Conservation (phyloP, 2,329 filamentous ascomycete genomes). For the Microcera coccophila region DNA sequence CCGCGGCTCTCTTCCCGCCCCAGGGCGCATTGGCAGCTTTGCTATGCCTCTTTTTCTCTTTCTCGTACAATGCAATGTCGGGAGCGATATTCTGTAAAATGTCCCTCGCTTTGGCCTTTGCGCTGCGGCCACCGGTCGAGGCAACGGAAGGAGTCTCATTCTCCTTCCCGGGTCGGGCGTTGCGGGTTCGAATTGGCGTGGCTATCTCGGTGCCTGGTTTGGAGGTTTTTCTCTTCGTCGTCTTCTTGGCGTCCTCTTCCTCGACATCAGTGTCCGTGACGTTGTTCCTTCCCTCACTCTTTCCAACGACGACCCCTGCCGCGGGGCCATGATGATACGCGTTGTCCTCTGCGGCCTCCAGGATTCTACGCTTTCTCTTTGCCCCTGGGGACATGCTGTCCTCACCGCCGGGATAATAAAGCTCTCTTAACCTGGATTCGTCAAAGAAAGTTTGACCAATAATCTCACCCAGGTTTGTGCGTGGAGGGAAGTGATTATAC, state of each 20-base stretch:
- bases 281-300: conserved; percentile 36
- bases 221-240: conserved; percentile 25
- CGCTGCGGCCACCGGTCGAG: conserved; percentile 73
- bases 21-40: conserved; percentile 51
- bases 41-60: conserved; percentile 74
- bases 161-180: conserved; percentile 65
- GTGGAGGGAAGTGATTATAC: conserved; percentile 80
- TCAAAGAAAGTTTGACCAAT: conserved; percentile 87
- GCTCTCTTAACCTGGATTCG: conserved; percentile 52
- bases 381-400: conserved; percentile 41
- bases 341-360: conserved; percentile 50
- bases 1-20: conserved; percentile 61
- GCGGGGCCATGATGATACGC: conserved; percentile 45
- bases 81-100: conserved; percentile 72
- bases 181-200: conserved; percentile 41
- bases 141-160: conserved; percentile 71
- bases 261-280: conserved; percentile 40
- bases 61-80: conserved; percentile 87
- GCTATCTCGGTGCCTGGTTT: conserved; percentile 24
- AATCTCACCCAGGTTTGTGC: conserved; percentile 89
- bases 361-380: conserved; percentile 48
- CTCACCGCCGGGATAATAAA: conserved; percentile 65
- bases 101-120: conserved; percentile 79
- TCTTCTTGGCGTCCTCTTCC: conserved; percentile 37
- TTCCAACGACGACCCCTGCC: conserved; percentile 44